Conservation (phyloP, 176 grass and related monocot genomes). For the Panicum miliaceum region DNA sequence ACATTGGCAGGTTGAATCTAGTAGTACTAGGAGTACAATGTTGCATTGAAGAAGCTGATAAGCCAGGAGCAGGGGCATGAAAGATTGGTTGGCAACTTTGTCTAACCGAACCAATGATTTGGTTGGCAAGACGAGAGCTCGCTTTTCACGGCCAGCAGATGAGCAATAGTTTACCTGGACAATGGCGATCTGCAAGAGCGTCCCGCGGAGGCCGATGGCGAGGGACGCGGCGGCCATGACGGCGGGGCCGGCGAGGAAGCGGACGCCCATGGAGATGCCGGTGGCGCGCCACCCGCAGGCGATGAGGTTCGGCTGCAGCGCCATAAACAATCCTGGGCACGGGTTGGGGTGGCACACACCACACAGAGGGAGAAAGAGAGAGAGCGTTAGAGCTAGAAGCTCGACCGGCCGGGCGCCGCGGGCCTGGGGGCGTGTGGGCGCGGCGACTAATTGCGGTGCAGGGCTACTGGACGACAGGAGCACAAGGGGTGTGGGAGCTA, state of each 20-base stretch:
- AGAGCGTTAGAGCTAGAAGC: neutral
- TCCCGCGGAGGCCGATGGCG: conserved; percentile 67
- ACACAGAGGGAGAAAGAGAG: neutral
- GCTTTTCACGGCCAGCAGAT: neutral
- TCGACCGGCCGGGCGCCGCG: too few relatives aligned
- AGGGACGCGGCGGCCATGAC: conserved; percentile 75
- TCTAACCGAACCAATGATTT: conserved; percentile 19
- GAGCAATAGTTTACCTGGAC: conserved; percentile 69
- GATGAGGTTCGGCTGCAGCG: conserved; percentile 83
- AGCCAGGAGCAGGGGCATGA: conserved; percentile 11
- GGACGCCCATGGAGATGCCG: conserved; percentile 65
- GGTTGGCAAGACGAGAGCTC: neutral
- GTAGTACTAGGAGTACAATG: neutral
- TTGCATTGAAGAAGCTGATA: neutral
- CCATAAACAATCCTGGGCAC: conserved; percentile 88
- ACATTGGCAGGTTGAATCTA: neutral
- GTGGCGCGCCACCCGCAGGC: conserved; percentile 73
- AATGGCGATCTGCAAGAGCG: conserved; percentile 70
- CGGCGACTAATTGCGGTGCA: conserved; percentile 35
- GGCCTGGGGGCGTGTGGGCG: neutral
- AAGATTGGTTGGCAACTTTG: neutral
- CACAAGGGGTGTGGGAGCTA: conserved; percentile 36
- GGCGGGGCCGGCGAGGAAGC: conserved; percentile 77
- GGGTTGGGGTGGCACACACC: too few relatives aligned
- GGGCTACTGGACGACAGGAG: conserved; percentile 45